phyloP scores from a whole-genome alignment of 257 asterid species.

The Lycium barbarum region DNA sequence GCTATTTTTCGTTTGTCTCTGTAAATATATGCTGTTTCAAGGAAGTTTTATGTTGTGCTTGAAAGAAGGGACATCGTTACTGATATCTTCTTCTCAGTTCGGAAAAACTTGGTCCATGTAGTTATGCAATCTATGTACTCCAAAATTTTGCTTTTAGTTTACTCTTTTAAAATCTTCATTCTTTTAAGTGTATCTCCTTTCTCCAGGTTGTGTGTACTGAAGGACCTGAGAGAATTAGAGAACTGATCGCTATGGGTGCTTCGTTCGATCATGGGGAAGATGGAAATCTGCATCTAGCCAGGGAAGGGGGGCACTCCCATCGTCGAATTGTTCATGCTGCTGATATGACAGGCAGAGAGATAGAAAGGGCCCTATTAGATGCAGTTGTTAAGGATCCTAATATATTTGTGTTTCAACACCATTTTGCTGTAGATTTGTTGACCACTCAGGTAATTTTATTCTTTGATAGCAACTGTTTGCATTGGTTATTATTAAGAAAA shows the following conservation, averaged over 20 bases:
- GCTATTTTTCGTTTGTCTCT: neutral
- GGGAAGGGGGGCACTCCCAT: slow-evolving; percentile 99
- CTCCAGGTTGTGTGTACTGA: slow-evolving; percentile 96
- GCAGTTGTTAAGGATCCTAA: slow-evolving; percentile 87
- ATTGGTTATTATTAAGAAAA: neutral
- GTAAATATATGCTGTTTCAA: neutral
- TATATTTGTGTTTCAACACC: slow-evolving; percentile 86
- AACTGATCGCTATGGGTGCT: slow-evolving; percentile 99
- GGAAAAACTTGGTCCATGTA: neutral
- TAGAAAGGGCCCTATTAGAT: slow-evolving; percentile 90
- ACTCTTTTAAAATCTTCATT: neutral
- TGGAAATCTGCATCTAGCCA: slow-evolving; percentile 95
- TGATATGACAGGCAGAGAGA: slow-evolving; percentile 98
- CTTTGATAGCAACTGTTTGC: neutral
- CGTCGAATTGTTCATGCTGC: slow-evolving; percentile 96
- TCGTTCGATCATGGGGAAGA: slow-evolving; percentile 98
- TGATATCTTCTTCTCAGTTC: neutral
- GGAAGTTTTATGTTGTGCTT: slow-evolving; percentile 1
- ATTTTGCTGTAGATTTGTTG: slow-evolving; percentile 91
- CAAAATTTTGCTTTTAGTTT: neutral
- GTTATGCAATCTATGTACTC: neutral
- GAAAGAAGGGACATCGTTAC: neutral
- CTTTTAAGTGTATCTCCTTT: slow-evolving; percentile 22
- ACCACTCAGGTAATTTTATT: slow-evolving; percentile 71
- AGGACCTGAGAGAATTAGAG: slow-evolving; percentile 96